Evolutionary conservation across 73 alveolate species (phyloP), one percentile per base, ranked within the genome.

Genomic region (Stentor coeruleus): DNA sequence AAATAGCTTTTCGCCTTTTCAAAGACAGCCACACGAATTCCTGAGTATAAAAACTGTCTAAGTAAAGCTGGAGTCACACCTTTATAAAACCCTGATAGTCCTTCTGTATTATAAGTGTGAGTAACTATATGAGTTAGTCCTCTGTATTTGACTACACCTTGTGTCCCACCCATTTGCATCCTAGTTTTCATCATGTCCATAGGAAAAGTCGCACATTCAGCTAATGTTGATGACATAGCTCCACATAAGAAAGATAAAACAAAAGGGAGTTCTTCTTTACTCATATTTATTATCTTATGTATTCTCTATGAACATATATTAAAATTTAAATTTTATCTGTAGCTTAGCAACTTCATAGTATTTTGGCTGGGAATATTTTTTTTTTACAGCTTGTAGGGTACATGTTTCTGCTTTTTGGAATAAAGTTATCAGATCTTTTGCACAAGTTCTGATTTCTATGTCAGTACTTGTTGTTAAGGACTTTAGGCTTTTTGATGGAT

Each of bases 101-200:
- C 66, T 49, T 49, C 66, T 20, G 20, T 49, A 6, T 49, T 49
- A 20, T 49, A 49, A 20, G 66, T 49, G 28, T 49, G 66, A 11
- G 66, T 49, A 6, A 49, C 66, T 49, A 49, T 49, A 20, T 49
- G 28, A 20, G 20, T 11, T 49, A 49, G 66, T 6, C 66, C 66
- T 6, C 20, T 49, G 66, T 49, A 49, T 20, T 49, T 49, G 6
- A 11, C 20, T 20, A 49, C 20, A 49, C 66, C 66, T 49, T 49
- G 66, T 11, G 66, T 49, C 20, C 66, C 66, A 49, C 66, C 66
- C 66, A 49, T 49, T 49, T 49, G 66, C 66, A 49, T 49, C 20
- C 66, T 6, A 20, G 66, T 49, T 49, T 49, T 49, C 66, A 49
- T 6, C 66, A 49, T 11, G 66, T 49, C 66, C 66, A 49, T 49